Evolutionary conservation across 306 rosid species (phyloP), one percentile per base, ranked within the genome.

Genomic region (Nissolia schottii): DNA sequence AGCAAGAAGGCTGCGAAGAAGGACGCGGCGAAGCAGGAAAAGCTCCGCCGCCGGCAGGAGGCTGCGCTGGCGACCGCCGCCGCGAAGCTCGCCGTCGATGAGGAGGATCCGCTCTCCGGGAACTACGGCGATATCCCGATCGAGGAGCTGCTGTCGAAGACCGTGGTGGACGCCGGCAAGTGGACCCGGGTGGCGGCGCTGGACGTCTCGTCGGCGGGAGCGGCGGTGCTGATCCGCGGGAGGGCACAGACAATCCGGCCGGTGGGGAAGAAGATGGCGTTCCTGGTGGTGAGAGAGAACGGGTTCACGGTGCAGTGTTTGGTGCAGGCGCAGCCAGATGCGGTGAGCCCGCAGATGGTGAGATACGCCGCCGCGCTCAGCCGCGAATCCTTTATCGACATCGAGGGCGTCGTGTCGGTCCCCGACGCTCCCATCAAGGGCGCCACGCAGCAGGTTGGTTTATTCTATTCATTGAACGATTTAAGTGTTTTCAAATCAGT

Each of bases 1-100:
- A 95, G 96, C 93, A 95, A 95, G 77, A 95, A 89, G 64, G 96
- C 96, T 0, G 89, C 94, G 0, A 95, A 91, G 77, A 94, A 91
- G 69, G 99, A 94, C 67, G 94, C 96, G 2, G 94, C 87, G 10
- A 94, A 89, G 83, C 87, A 28, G 15, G 97, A 91, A 25, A 95
- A 95, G 85, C 87, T 80, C 7, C 96, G 95, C 53, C 95, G 87
- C 77, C 85, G 83, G 7, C 90, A 82, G 29, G 95, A 94, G 29
- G 64, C 90, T 0, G 61, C 82, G 5, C 80, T 87, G 0, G 34
- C 89, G 3, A 24, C 86, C 2, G 71, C 79, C 20, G 43, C 76
- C 0, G 24, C 73, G 0, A 60, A 24, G 69, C 43, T 80, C 79
- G 49, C 90, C 3, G 76, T 90, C 8, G 95, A 86, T 4, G 88